Percentiles rank a stretch among this genome's conserved stretches.
Evolutionary conservation across 176 grass and related monocot species (phyloP).

Genomic region (Ensete glaucum): DNA sequence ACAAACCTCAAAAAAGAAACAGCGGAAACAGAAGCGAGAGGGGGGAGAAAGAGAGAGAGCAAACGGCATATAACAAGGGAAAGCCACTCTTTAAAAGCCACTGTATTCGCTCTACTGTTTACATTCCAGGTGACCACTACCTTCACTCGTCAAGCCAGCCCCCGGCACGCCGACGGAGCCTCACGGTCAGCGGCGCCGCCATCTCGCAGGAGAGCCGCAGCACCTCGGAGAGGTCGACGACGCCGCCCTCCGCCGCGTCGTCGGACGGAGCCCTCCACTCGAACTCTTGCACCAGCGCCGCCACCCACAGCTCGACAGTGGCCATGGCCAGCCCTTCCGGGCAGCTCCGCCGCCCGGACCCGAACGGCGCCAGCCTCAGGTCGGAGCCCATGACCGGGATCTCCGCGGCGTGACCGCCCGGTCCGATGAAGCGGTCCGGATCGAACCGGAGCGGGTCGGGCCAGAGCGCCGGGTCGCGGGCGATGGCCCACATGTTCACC

Average conservation of each 20-base stretch:
- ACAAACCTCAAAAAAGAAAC: too few species aligned
- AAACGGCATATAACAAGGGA: too few species aligned
- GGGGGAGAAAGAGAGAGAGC: too few species aligned
- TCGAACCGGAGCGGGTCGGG: slow-evolving; percentile 36
- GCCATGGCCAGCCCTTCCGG: slow-evolving; percentile 77
- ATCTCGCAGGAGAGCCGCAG: slow-evolving; percentile 89
- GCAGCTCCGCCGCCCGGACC: slow-evolving; percentile 60
- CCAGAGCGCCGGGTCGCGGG: slow-evolving; percentile 63
- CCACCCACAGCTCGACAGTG: slow-evolving; percentile 69
- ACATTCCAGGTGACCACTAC: background rate
- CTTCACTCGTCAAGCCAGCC: background rate
- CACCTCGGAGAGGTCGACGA: slow-evolving; percentile 49
- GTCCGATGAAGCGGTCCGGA: slow-evolving; percentile 36
- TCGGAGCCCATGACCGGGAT: slow-evolving; percentile 49
- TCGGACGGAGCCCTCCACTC: slow-evolving; percentile 18
- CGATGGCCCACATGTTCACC: slow-evolving; percentile 99
- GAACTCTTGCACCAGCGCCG: slow-evolving; percentile 66
- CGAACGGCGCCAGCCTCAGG: slow-evolving; percentile 71
- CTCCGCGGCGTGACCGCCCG: background rate
- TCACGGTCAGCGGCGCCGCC: slow-evolving; percentile 46
- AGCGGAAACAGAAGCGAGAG: too few species aligned
- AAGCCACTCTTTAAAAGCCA: background rate
- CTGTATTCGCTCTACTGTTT: background rate
- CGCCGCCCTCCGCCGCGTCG: background rate
- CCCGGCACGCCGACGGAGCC: background rate